Evolutionary conservation across 2,329 filamentous ascomycete species (phyloP).

Genomic region (Ambrosiella beaveri): DNA sequence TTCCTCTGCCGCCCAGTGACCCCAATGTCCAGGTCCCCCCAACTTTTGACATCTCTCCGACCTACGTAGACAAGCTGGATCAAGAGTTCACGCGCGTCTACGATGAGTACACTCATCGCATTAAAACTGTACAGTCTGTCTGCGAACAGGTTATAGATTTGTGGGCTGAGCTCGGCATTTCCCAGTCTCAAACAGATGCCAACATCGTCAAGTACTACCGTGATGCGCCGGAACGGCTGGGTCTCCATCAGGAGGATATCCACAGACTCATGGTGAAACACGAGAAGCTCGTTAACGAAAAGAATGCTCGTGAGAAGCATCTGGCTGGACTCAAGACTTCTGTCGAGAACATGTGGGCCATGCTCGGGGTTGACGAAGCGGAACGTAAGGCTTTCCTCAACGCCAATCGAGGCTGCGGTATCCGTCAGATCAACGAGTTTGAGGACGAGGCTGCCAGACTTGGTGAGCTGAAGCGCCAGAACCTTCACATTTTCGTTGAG

Average conservation of each 20-base stretch:
- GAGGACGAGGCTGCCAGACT: slow-evolving; percentile 76
- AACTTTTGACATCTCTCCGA: slow-evolving; percentile 78
- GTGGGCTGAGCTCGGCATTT: slow-evolving; percentile 89
- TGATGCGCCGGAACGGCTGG: slow-evolving; percentile 82
- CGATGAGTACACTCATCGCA: slow-evolving; percentile 80
- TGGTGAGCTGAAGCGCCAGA: slow-evolving; percentile 87
- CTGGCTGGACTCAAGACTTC: slow-evolving; percentile 57
- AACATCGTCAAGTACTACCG: slow-evolving; percentile 78
- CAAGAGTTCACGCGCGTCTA: slow-evolving; percentile 87
- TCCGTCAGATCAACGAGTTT: slow-evolving; percentile 87
- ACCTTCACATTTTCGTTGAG: slow-evolving; percentile 88
- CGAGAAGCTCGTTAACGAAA: slow-evolving; percentile 76
- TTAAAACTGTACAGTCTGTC: slow-evolving; percentile 55
- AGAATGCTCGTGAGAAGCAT: slow-evolving; percentile 61
- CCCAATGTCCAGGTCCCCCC: slow-evolving; percentile 61
- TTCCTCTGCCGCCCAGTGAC: slow-evolving; percentile 68
- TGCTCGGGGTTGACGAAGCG: slow-evolving; percentile 62
- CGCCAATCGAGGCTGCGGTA: slow-evolving; percentile 73
- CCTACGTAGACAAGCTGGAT: slow-evolving; percentile 75
- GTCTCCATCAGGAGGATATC: slow-evolving; percentile 77
- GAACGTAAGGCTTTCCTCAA: slow-evolving; percentile 78
- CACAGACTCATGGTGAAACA: slow-evolving; percentile 52
- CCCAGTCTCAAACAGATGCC: slow-evolving; percentile 79
- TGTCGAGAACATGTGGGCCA: slow-evolving; percentile 81
- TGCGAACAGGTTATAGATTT: slow-evolving; percentile 80